A percentile compares a stretch with the other conserved stretches of the same genome.
Conservation (phyloP, 352 stramenopile species). For the Aphanomyces invadans region DNA sequence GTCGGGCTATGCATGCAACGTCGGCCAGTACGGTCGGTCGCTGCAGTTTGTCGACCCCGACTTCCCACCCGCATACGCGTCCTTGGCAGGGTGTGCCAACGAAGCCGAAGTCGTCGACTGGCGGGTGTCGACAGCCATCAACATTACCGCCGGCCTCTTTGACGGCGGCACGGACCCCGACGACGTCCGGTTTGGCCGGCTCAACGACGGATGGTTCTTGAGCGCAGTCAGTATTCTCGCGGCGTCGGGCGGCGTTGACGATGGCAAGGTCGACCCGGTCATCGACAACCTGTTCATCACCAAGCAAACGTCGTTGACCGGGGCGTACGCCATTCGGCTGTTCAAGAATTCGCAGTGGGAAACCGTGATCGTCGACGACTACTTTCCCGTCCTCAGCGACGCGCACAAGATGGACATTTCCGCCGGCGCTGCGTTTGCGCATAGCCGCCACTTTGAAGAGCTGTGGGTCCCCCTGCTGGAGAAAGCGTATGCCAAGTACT, state of each 20-base stretch:
- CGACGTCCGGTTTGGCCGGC: slow-evolving; percentile 70
- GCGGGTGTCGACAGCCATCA: slow-evolving; percentile 83
- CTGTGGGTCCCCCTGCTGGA: slow-evolving; percentile 90
- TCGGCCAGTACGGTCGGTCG: slow-evolving; percentile 65
- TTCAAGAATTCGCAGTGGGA: slow-evolving; percentile 91
- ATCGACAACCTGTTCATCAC: slow-evolving; percentile 87
- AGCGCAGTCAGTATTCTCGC: slow-evolving; percentile 88
- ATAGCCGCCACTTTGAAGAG: slow-evolving; percentile 83
- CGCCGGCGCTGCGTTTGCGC: slow-evolving; percentile 77
- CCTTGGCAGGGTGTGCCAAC: slow-evolving; percentile 50
- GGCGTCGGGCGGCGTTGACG: slow-evolving; percentile 78
- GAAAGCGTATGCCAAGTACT: slow-evolving; percentile 90
- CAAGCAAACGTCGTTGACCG: slow-evolving; percentile 85
- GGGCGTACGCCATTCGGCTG: slow-evolving; percentile 86
- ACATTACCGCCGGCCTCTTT: slow-evolving; percentile 82
- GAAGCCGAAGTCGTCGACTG: slow-evolving; percentile 57
- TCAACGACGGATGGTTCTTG: slow-evolving; percentile 87
- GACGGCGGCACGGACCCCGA: slow-evolving; percentile 88
- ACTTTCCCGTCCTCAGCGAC: slow-evolving; percentile 78
- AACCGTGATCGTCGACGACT: slow-evolving; percentile 88
- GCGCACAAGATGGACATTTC: slow-evolving; percentile 37
- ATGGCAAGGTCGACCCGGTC: slow-evolving; percentile 81
- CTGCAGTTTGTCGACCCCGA: slow-evolving; percentile 86
- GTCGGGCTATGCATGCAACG: slow-evolving; percentile 64
- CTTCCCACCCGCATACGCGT: slow-evolving; percentile 76